Evolutionary conservation across 2,329 filamentous ascomycete species (phyloP), one percentile per base, ranked within the genome.

Genomic region (Ophiostoma piceae): DNA sequence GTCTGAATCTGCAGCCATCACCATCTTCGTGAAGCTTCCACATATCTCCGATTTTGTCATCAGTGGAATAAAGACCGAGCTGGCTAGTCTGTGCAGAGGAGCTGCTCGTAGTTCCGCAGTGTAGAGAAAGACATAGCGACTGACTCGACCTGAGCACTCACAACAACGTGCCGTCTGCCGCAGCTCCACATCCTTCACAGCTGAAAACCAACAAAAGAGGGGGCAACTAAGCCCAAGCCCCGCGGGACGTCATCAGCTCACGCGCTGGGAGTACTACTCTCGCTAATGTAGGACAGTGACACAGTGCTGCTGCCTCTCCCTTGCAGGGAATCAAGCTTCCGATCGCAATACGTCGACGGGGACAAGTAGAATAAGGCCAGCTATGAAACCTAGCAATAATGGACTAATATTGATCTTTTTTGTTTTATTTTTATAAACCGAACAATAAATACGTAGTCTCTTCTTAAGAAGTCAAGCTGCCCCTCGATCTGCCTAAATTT

Each of bases 181-280:
- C 14, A 35, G 29, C 57, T 35, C 60, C 60, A 64, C 60, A 64
- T 35, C 4, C 60, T n/a, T 64, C 29, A 11, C 12, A 64, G 60
- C 60, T 64, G 60, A 64, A 64, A 62, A 35, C 26, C 29, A 32
- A 60, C 54, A 57, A 62, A 62, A 64, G 60, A 64, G 60, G 60
- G 60, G 60, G 60, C 32, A 64, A n/a, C 29, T 62, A 62, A 19
- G 26, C 57, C 57, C 8, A 64, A 35, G 60, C 60, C 60, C 60
- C 60, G 32, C 60, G 60, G 22, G 22, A 57, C 51, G 51, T 57
- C 60, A 64, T 64, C 60, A 64, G 60, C 32, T 57, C n/a, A n/a
- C 51, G n/a, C 51, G 26, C 19, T 57, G 19, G 47, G 43, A 47
- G 43, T 62, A 14, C 11, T 41, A 41, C 54, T n/a, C n/a, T n/a